Evolutionary conservation across 2,329 filamentous ascomycete species (phyloP), one percentile per base, ranked within the genome.

Genomic region (Cephalotrichum gorgonifer): DNA sequence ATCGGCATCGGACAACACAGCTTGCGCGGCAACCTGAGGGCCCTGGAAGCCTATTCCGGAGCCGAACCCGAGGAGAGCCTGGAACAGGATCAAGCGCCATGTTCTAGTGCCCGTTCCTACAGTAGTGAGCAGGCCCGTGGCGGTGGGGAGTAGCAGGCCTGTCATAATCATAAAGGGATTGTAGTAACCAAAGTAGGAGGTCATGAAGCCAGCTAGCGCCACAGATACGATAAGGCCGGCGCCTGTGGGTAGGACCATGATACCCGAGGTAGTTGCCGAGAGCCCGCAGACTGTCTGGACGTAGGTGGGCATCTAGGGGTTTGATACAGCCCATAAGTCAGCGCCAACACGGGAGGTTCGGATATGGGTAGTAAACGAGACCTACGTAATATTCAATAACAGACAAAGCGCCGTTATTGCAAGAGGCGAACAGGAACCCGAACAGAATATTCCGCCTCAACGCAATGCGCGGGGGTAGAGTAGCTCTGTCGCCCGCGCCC

Each of bases 261-360:
- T 55, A 4, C 58, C 56, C 9, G 57, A 57, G 15, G 61, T 55
- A 0, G 59, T 60, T 1, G 70, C 64, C 1, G 58, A 60, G 23
- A 63, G 62, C 6, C 64, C 66, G 41, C 70, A 62, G 17, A 73
- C 65, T 4, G 68, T 64, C 53, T 71, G 69, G 54, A 73, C 73
- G 66, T 67, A 73, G 28, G 71, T 65, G 2, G 70, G 67, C 1
- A 71, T 50, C 49, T 64, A 71, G 51, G 68, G 70, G 25, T 69
- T 51, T 31, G 28, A 42, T 42, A 12, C 12, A 42, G 15, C 22
- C 20, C 12, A 20, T n/a, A 12, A n/a, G 22, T 42, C 39, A 42
- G n/a, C 12, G 12, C n/a, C n/a, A 56, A 48, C 33, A 62, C 63
- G 59, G 1, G 60, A 55, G 2, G 60, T 63, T 39, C 67, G 62